Evolutionary conservation across 495 filamentous ascomycete species (phyloP), one percentile per base, ranked within the genome.

Genomic region (Penicillium mononematosum): DNA sequence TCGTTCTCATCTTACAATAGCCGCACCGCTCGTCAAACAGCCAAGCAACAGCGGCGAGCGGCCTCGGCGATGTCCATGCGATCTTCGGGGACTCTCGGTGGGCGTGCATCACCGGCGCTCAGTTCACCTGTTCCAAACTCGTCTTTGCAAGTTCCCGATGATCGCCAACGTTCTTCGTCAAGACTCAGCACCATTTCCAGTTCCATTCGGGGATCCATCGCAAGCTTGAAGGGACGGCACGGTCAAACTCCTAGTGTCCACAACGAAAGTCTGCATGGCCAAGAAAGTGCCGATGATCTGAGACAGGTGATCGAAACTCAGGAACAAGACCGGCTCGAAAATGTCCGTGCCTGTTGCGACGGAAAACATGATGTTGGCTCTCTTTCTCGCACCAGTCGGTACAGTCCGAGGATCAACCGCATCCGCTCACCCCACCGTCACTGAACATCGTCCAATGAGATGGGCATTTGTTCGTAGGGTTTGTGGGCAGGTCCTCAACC

Each of bases 281-380:
- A 85, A 51, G 88, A 92, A 63, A 91, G 88, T 58, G 85, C 85
- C 7, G 92, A 96, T 61, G 90, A 96, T 66, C 63, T 96, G 32
- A 78, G 88, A 55, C 79, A 84, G 53, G 84, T 87, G 50, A 87
- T 91, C 60, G 88, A 91, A 65, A 73, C 77, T 55, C 87, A 92
- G 60, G 89, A 96, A 56, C 75, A 83, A 16, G 89, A 91, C 64
- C 78, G 85, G 55, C 78, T 98, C 61, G 95, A 96, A 75, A 96
- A 98, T 67, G 94, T 98, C 47, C 81, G 94, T 68, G 92, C 92
- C 51, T 98, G 94, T 75, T 98, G 94, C 72, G 94, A 97, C 83
- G 94, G 91, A 60, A 92, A 90, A 31, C 77, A 80, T 53, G 76
- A 80, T 56, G 79, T 82, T 42, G 69, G 78, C 47, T 79, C 78